phyloP scores from a whole-genome alignment of 2,329 filamentous ascomycete species.

The Balansia obtecta region DNA sequence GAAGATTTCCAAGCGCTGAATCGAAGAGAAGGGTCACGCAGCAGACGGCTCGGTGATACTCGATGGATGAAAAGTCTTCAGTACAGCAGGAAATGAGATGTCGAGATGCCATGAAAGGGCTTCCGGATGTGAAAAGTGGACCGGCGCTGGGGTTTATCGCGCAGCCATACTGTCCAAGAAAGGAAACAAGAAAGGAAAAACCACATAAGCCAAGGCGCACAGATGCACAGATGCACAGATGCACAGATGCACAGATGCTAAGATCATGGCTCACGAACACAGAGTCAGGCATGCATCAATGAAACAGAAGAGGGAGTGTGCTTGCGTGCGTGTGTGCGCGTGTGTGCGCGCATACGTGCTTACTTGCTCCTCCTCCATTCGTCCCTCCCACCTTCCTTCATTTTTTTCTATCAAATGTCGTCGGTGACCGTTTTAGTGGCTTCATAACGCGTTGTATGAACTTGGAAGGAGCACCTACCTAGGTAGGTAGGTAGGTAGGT shows the following conservation, averaged over 20 bases:
- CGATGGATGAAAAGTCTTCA: background rate
- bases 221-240: too few species aligned
- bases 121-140: slow-evolving; percentile 3
- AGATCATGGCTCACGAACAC: too few species aligned
- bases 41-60: background rate
- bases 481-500: too few species aligned
- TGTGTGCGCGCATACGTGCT: too few species aligned
- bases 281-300: too few species aligned
- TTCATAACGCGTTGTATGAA: too few species aligned
- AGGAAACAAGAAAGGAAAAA: background rate
- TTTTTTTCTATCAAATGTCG: too few species aligned
- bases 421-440: too few species aligned
- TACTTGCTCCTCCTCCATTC: background rate
- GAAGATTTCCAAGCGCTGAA: background rate
- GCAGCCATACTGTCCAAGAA: background rate
- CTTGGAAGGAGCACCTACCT: background rate
- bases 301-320: too few species aligned
- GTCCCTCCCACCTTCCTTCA: background rate
- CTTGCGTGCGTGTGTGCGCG: too few species aligned
- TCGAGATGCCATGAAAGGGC: background rate
- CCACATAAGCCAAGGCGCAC: too few species aligned
- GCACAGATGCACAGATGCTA: too few species aligned
- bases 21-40: background rate
- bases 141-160: background rate
- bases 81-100: background rate